Base-by-base conservation (phyloP, 1,284 basidiomycete genomes). In the Phellopilus nigrolimitatus region DNA sequence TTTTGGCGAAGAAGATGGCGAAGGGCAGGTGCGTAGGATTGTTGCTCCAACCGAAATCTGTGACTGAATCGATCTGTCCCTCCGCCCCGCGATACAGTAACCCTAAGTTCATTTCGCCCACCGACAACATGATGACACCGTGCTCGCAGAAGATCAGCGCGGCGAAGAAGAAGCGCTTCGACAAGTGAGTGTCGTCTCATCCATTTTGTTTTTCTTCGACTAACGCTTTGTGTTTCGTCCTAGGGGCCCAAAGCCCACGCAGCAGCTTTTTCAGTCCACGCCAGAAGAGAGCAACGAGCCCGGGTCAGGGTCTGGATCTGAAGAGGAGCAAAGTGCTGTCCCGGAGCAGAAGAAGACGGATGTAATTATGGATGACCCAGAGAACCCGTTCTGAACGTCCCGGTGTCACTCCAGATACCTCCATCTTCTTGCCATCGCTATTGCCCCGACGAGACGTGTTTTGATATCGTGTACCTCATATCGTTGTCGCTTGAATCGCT, bases 101-200 rank as follows among this genome's bases (percentile, higher is more conserved):
- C 66, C 83, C 88, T 7, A 80, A 79, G 40, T 91, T 80, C 61
- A 72, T 92, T 59, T 95, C 93, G 12, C 94, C 94, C 4, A 95
- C 94, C 7, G 94, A 97, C 68, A 90, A 88, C 62, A 75, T 97
- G 67, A 82, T 95, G 76, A 95, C 92, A 3, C 94, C 94, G 1
- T 84, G 83, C 65, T 88, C 91, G 4, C 85, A 91, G 69, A 97
- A 95, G 69, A 79, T 97, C 49, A 84, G 75, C 47, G 86, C 87
- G 17, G 86, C 87, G 3, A 94, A 85, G 77, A 92, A 94, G 77
- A 92, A 92, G 68, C 90, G 91, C 61, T 97, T 95, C 63, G 72
- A 70, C 47, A 95, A 91, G 93, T 95, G 59, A 45, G 88, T 72
- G 6, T 17, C 27, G 21, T 13, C 24, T 46, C 34, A 33, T 47